Evolutionary conservation across 1,139 yeast species (phyloP).

Genomic region (Sugiyamaella xylanicola): DNA sequence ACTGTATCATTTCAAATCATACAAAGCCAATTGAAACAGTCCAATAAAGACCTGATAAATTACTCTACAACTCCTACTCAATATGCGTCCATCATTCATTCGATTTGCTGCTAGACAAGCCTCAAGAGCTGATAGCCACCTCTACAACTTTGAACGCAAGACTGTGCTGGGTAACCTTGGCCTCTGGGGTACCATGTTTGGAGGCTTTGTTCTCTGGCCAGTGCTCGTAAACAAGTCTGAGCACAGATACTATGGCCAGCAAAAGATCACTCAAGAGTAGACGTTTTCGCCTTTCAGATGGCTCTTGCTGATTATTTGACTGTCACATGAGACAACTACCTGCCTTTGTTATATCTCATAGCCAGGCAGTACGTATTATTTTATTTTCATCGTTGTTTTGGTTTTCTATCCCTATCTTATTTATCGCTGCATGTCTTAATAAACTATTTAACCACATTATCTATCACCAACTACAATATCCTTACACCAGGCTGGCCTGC

Average conservation of each 20-base stretch:
- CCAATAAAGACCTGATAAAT: neutral
- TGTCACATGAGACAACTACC: too few species aligned
- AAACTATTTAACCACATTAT: too few species aligned
- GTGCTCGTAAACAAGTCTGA: slow-evolving; percentile 13
- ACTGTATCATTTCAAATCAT: neutral
- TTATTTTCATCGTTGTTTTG: too few species aligned
- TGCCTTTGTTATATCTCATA: too few species aligned
- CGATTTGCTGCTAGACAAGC: slow-evolving; percentile 16
- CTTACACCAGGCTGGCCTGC: too few species aligned
- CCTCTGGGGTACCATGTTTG: slow-evolving; percentile 17
- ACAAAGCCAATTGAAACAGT: neutral
- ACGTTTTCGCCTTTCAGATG: too few species aligned
- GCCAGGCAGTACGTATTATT: too few species aligned
- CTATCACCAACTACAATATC: too few species aligned
- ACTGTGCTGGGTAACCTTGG: slow-evolving; percentile 15
- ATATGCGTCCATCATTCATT: slow-evolving; percentile 14
- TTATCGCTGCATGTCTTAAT: too few species aligned
- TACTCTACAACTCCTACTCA: neutral
- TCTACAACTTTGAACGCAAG: slow-evolving; percentile 4
- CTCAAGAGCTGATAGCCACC: slow-evolving; percentile 2
- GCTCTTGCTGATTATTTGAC: too few species aligned
- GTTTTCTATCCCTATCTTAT: neutral
- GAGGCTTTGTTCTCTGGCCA: slow-evolving; percentile 13
- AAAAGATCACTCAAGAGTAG: neutral
- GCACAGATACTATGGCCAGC: slow-evolving; percentile 10